A percentile compares a stretch with the other conserved stretches of the same genome.
These are phyloP conservation scores for Populus hybrid DNA, from an alignment of 441 rosid species.

Conservation along the genomic window DNA sequence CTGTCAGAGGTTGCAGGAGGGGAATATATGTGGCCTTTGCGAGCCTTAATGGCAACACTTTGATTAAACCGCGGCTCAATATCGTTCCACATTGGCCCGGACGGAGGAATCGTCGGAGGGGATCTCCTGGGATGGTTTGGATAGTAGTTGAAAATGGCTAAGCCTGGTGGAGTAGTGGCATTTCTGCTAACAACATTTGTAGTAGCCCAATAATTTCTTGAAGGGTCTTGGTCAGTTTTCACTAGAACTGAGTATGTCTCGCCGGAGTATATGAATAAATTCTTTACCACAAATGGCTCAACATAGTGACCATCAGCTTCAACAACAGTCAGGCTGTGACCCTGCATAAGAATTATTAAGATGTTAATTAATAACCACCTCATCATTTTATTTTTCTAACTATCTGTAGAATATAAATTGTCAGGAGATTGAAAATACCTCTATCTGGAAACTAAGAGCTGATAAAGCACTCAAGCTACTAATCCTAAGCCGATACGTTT, in stretches of 20 bases:
- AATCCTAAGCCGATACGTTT: slow-evolving; percentile 64
- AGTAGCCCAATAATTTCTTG: slow-evolving; percentile 62
- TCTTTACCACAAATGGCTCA: slow-evolving; percentile 55
- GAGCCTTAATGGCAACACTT: slow-evolving; percentile 54
- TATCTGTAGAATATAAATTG: no score
- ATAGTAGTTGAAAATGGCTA: slow-evolving; percentile 54
- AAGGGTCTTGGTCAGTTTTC: slow-evolving; percentile 50
- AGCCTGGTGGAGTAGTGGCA: slow-evolving; percentile 39
- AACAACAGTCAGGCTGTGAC: slow-evolving; percentile 74
- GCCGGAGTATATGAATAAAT: slow-evolving; percentile 69
- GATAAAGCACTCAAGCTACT: slow-evolving; percentile 66
- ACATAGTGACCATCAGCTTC: slow-evolving; percentile 82
- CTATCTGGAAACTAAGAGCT: slow-evolving; percentile 79
- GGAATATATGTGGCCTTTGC: slow-evolving; percentile 25
- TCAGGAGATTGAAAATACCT: slow-evolving; percentile 37
- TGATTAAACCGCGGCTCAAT: slow-evolving; percentile 34
- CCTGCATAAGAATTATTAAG: slow-evolving; percentile 30
- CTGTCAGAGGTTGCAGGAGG: slow-evolving; percentile 59
- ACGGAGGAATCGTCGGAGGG: slow-evolving; percentile 48
- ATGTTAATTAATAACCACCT: no score
- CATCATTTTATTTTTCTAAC: no score
- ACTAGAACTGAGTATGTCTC: slow-evolving; percentile 76
- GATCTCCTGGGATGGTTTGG: slow-evolving; percentile 49
- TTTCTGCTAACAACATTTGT: slow-evolving; percentile 55
- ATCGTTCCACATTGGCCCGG: slow-evolving; percentile 50